Conservation (phyloP, 2,329 filamentous ascomycete genomes). For the Epicoccum sorghinum region DNA sequence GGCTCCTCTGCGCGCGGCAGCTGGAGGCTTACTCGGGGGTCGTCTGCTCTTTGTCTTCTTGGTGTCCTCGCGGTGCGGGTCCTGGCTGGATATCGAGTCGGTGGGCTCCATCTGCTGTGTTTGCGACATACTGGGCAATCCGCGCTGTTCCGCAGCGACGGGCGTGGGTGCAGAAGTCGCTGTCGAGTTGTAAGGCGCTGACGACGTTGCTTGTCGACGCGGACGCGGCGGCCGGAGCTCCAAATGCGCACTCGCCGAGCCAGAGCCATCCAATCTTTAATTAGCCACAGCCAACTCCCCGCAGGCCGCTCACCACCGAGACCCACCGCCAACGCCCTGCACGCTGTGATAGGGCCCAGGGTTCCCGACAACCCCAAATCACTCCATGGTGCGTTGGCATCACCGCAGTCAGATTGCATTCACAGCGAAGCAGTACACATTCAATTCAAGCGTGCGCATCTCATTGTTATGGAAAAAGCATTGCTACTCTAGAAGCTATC, state of each 20-base stretch:
- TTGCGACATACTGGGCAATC: constrained; percentile 51
- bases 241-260: constrained; percentile 24
- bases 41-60: constrained; percentile 85
- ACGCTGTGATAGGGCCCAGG: not conserved
- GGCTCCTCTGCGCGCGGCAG: constrained; percentile 4
- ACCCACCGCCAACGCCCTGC: constrained; percentile 18
- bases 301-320: constrained; percentile 14
- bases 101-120: constrained; percentile 51
- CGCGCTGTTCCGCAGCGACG: constrained; percentile 38
- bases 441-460: too few species aligned
- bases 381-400: too few species aligned
- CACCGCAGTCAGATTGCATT: too few species aligned
- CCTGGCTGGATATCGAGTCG: constrained; percentile 53
- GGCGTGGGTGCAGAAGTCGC: constrained; percentile 22
- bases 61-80: constrained; percentile 47
- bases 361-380: too few species aligned
- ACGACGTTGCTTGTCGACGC: constrained; percentile 14
- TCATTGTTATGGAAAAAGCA: constrained; percentile 1
- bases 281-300: constrained; percentile 30
- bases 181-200: constrained; percentile 20
- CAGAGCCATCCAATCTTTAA: constrained; percentile 15
- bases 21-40: constrained; percentile 74
- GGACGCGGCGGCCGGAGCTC: constrained; percentile 11
- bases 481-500: constrained; percentile 14
- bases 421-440: too few species aligned